These are phyloP conservation scores for Endocarpon pusillum DNA, from an alignment of 495 filamentous ascomycete species.

Conservation along the genomic window DNA sequence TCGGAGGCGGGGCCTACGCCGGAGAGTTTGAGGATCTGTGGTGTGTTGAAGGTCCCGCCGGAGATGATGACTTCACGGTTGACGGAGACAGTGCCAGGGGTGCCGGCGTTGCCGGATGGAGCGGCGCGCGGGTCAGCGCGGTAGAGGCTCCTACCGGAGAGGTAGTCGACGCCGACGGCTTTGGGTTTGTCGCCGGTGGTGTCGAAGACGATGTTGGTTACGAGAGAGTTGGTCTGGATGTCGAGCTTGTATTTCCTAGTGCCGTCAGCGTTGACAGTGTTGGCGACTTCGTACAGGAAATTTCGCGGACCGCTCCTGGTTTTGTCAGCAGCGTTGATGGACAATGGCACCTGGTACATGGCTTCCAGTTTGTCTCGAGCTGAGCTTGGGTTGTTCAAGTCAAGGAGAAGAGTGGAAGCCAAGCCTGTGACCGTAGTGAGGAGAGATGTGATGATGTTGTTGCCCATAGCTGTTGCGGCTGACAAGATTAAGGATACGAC, in stretches of 20 bases:
- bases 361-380: slow-evolving; percentile 22
- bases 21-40: slow-evolving; percentile 44
- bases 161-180: slow-evolving; percentile 46
- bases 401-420: slow-evolving; percentile 27
- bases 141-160: slow-evolving; percentile 42
- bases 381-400: slow-evolving; percentile 32
- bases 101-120: slow-evolving; percentile 18
- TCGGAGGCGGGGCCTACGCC: slow-evolving; percentile 39
- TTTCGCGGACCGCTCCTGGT: slow-evolving; percentile 35
- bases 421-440: slow-evolving; percentile 21
- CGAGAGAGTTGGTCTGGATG: slow-evolving; percentile 40
- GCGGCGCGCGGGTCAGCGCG: slow-evolving; percentile 31
- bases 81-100: slow-evolving; percentile 27
- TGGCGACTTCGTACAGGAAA: slow-evolving; percentile 32
- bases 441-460: slow-evolving; percentile 21
- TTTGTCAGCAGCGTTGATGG: slow-evolving; percentile 21
- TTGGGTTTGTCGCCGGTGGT: slow-evolving; percentile 22
- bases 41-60: slow-evolving; percentile 42
- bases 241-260: slow-evolving; percentile 39
- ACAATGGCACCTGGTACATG: slow-evolving; percentile 38
- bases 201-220: slow-evolving; percentile 41
- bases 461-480: slow-evolving; percentile 33
- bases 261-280: slow-evolving; percentile 32
- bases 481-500: slow-evolving; percentile 31
- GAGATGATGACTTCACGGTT: slow-evolving; percentile 46